phyloP scores from a whole-genome alignment of 441 rosid genomes.

The Sinapis alba region DNA sequence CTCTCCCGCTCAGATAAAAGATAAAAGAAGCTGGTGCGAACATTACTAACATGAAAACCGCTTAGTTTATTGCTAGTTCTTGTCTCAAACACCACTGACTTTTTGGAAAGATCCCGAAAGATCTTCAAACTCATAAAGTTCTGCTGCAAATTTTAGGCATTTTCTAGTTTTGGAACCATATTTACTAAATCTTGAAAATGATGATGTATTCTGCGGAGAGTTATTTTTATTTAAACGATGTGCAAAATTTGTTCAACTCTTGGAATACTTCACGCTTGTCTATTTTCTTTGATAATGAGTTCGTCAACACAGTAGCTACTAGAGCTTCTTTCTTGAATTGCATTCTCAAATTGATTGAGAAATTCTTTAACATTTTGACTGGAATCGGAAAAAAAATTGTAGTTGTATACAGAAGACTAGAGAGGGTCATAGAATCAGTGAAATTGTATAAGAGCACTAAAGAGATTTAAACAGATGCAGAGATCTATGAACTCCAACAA shows the following conservation, averaged over 20 bases:
- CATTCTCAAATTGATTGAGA: background rate
- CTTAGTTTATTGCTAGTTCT: no score
- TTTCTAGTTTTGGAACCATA: no score
- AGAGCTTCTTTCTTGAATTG: background rate
- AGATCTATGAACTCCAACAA: background rate
- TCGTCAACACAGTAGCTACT: background rate
- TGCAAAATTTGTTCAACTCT: background rate
- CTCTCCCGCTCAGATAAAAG: no score
- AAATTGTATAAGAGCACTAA: background rate
- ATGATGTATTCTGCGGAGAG: background rate
- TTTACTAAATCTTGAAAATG: background rate
- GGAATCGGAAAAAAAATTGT: background rate
- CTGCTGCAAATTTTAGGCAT: no score
- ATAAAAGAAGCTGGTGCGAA: no score
- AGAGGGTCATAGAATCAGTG: background rate
- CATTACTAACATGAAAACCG: no score
- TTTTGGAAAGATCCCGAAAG: no score
- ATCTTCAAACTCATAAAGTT: no score
- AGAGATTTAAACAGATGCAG: background rate
- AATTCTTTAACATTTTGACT: background rate
- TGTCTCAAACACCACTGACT: no score
- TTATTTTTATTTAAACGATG: background rate
- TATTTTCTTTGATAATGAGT: background rate
- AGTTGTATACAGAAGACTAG: background rate
- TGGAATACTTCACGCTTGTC: background rate